phyloP scores from a whole-genome alignment of 345 rosid genomes.

The Syzygium oleosum region DNA sequence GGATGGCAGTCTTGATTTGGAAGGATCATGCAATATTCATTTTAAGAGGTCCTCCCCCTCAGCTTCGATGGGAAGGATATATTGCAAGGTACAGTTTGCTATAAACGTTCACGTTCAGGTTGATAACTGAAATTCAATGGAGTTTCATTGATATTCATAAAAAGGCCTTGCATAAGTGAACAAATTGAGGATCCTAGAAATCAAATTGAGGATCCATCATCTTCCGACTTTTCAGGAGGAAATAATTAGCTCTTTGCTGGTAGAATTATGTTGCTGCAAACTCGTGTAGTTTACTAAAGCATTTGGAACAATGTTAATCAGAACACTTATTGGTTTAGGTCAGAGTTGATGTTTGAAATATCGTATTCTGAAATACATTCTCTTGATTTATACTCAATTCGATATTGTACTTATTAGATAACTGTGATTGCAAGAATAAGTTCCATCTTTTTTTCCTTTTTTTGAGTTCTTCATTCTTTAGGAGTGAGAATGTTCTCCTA shows the following conservation, averaged over 20 bases:
- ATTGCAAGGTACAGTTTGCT: constrained; percentile 61
- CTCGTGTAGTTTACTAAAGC: background rate
- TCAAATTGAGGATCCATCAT: background rate
- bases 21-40: constrained; percentile 57
- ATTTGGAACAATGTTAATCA: background rate
- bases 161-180: background rate
- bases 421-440: background rate
- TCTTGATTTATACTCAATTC: background rate
- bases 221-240: background rate
- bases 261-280: background rate
- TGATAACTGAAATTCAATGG: background rate
- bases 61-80: constrained; percentile 50
- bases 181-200: background rate
- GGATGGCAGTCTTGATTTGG: constrained; percentile 64
- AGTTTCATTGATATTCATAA: background rate
- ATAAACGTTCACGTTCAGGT: background rate
- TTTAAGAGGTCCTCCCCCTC: constrained; percentile 48
- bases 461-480: background rate
- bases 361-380: background rate
- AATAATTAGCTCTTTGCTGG: background rate
- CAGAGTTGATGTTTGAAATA: background rate
- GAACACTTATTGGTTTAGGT: background rate
- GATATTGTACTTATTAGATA: background rate
- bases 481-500: background rate
- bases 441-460: background rate